Percentiles rank a stretch among this genome's conserved stretches.
phyloP scores from a whole-genome alignment of 345 rosid genomes.

The Arabis hirsuta region DNA sequence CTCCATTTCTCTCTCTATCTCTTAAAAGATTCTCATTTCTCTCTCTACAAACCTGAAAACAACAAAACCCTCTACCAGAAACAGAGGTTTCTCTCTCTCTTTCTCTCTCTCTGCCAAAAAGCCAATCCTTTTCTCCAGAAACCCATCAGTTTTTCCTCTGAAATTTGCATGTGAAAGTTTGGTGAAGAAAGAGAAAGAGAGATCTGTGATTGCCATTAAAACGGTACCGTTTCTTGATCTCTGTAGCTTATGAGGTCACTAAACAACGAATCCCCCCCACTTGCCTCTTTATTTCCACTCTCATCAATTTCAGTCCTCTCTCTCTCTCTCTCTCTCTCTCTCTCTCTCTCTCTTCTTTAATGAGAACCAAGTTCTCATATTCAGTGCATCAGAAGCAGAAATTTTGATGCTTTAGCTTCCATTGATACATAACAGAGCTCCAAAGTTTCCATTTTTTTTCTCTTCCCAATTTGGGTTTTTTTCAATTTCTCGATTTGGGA shows the following conservation, averaged over 20 bases:
- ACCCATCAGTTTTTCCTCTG: slow-evolving; percentile 43
- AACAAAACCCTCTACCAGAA: slow-evolving; percentile 25
- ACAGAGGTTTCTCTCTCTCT: slow-evolving; percentile 20
- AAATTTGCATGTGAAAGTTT: slow-evolving; percentile 66
- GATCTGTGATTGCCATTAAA: slow-evolving; percentile 56
- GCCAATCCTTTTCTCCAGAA: slow-evolving; percentile 54
- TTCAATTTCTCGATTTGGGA: slow-evolving; percentile 15
- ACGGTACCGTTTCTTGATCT: slow-evolving; percentile 48
- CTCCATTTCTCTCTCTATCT: slow-evolving; percentile 22
- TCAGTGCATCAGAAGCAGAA: slow-evolving; percentile 19
- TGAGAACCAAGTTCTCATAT: slow-evolving; percentile 23
- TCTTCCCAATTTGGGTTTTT: slow-evolving; percentile 1
- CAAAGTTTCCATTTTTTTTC: slow-evolving; percentile 32
- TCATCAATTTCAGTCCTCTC: slow-evolving; percentile 11
- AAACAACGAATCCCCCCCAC: slow-evolving; percentile 31
- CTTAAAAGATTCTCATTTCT: slow-evolving; percentile 29
- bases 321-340: not conserved
- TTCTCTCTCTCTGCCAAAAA: slow-evolving; percentile 27
- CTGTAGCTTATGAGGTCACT: slow-evolving; percentile 37
- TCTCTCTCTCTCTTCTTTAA: slow-evolving; percentile 6
- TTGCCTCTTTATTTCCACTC: slow-evolving; percentile 29
- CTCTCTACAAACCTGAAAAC: slow-evolving; percentile 6
- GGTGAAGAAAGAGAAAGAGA: slow-evolving; percentile 47
- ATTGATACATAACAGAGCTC: slow-evolving; percentile 22
- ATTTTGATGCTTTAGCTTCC: slow-evolving; percentile 35